Base-by-base conservation (phyloP, 495 filamentous ascomycete species). In the Letharia lupina region DNA sequence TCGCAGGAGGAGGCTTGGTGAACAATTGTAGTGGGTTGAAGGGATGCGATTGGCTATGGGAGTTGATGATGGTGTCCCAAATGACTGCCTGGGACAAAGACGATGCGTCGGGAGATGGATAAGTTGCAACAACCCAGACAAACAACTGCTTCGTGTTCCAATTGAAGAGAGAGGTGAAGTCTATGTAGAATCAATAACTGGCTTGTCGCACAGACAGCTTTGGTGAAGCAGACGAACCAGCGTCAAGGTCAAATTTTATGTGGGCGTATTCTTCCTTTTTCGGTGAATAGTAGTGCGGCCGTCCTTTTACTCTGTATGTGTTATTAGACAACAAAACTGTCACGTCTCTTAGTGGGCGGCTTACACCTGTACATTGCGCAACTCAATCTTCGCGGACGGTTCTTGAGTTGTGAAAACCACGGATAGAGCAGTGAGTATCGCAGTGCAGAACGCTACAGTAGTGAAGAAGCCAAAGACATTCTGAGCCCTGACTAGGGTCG, bases 101-200 rank as follows among this genome's bases (percentile, higher is more conserved):
- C 56, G 72, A 68, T 57, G 65, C 39, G 66, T 75, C 74, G 65
- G 75, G 71, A 33, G 85, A 82, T 61, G 92, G 89, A 82, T 93
- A 98, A 35, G 86, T 85, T 44, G 93, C 92, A 60, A 89, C 90
- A 59, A 98, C 85, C 82, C 94, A 98, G 76, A 95, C 85, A 78
- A 98, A 99, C 70, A 98, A 77, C 77, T 97, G 91, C 77, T 99
- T 99, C n/a, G 94, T 99, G 80, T 99, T 99, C 95, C 95, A 99
- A 77, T 89, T 96, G 86, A 96, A 97, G 72, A 99, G 87, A 39
- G 89, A 87, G 64, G 86, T 85, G 61, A 98, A 84, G 78, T 98
- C 93, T 85, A 57, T 54, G 45, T n/a, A 57, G 13, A 6, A 13
- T 68, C 23, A 72, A 39, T 44, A 28, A 3, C 9, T 41, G 15